phyloP scores from a whole-genome alignment of 768 basidiomycete genomes.

The Lentinula edodes region DNA sequence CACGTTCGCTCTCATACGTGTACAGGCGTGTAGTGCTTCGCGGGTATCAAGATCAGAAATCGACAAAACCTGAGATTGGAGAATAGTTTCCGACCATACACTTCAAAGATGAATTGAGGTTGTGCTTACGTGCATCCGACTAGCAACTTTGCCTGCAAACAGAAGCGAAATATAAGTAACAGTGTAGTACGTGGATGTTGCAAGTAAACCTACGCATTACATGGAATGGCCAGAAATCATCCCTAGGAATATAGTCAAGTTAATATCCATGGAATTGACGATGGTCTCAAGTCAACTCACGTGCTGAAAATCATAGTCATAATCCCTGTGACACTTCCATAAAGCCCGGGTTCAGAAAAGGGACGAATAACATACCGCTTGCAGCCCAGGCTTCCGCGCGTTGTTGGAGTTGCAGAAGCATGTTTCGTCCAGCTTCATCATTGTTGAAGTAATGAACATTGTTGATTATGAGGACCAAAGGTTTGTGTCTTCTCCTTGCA shows the following conservation, averaged over 20 bases:
- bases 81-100: not conserved
- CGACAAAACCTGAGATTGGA: constrained; percentile 48
- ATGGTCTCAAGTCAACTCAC: constrained; percentile 28
- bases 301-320: constrained; percentile 75
- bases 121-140: constrained; percentile 61
- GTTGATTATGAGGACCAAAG: constrained; percentile 78
- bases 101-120: not conserved
- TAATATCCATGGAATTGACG: constrained; percentile 4
- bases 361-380: constrained; percentile 42
- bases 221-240: constrained; percentile 81
- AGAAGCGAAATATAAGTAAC: not conserved
- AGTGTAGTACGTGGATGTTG: not conserved
- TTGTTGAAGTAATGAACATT: constrained; percentile 74
- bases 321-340: constrained; percentile 40
- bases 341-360: constrained; percentile 4
- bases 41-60: constrained; percentile 60
- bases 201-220: constrained; percentile 46
- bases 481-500: constrained; percentile 50
- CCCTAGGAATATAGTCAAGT: constrained; percentile 37
- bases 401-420: constrained; percentile 85
- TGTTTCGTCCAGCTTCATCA: constrained; percentile 67
- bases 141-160: constrained; percentile 56
- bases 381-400: constrained; percentile 84
- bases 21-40: constrained; percentile 56
- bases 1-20: constrained; percentile 41